phyloP scores from a whole-genome alignment of 352 stramenopile species.

The Phytophthora macrochlamydospora region DNA sequence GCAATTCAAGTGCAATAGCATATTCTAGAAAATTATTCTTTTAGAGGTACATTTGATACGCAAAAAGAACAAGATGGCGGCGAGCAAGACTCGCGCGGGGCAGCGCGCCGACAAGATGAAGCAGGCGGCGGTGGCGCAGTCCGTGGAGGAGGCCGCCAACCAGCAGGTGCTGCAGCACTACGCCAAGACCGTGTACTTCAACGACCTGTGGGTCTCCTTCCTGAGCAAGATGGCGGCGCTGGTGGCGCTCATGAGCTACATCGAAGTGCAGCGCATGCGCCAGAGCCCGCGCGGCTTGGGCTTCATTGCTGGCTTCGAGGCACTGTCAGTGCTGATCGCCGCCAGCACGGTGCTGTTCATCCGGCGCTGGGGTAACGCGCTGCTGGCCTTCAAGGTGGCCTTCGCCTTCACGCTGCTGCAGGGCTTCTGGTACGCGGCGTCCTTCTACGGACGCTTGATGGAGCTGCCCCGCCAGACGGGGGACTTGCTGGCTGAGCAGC shows the following conservation, averaged over 20 bases:
- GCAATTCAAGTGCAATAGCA: background rate
- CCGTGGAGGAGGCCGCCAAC: constrained; percentile 47
- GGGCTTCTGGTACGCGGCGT: constrained; percentile 62
- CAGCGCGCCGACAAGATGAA: constrained; percentile 27
- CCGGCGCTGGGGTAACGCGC: constrained; percentile 55
- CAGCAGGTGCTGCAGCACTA: constrained; percentile 81
- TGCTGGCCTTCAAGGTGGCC: constrained; percentile 79
- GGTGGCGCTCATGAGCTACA: constrained; percentile 66
- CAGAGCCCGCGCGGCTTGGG: constrained; percentile 45
- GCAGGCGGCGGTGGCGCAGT: constrained; percentile 22
- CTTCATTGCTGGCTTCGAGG: constrained; percentile 71
- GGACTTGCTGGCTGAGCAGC: constrained; percentile 63
- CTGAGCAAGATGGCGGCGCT: constrained; percentile 76
- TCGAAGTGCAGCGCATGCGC: constrained; percentile 69
- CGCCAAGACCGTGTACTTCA: constrained; percentile 87
- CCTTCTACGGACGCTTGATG: constrained; percentile 56
- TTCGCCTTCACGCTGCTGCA: constrained; percentile 81
- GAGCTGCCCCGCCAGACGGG: constrained; percentile 49
- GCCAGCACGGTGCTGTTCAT: constrained; percentile 67
- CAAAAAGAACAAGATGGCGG: constrained; percentile 2
- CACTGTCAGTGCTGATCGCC: constrained; percentile 61
- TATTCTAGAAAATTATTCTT: constrained; percentile 1
- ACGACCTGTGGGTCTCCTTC: constrained; percentile 85
- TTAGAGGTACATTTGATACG: background rate
- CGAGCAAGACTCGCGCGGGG: constrained; percentile 24